Evolutionary conservation across 2,329 filamentous ascomycete genomes (phyloP), one percentile per base, ranked within the genome.

Genomic region (Dothiorella sarmentorum): DNA sequence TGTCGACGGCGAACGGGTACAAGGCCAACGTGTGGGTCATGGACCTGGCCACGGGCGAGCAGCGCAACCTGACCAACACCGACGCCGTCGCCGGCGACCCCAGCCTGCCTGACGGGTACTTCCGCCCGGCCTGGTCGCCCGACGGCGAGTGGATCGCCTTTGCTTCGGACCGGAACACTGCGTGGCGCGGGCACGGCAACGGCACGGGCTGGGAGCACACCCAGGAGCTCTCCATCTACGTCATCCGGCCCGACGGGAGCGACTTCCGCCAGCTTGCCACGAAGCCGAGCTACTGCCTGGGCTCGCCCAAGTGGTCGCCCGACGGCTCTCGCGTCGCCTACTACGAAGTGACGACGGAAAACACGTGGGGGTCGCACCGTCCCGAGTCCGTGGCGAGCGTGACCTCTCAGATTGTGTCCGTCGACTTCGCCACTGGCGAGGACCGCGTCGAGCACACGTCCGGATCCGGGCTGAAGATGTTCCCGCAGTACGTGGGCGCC

Each of bases 71-170:
- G 20, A 77, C 74, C 24, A 71, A 75, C 60, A 73, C 67, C 0
- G 59, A 63, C 3, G 35, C 55, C 4, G 66, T 64, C 0, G 64
- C 63, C 4, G 62, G 63, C 1, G 65, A 67, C n/a, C 55, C 62
- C 11, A 60, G 59, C 13, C 60, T 62, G 6, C 71, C 73, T 15
- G 67, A 71, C 33, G 71, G 75, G 5, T 66, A 73, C 61, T 77
- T 75, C 61, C 67, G 70, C 2, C 75, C 76, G 0, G 61, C 64
- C 4, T 77, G 74, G 74, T 76, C 73, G 0, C 74, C 76, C 0
- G 68, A 76, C 38, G 74, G 76, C 18, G 58, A 75, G 56, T 76
- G 72, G 72, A 65, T 77, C 55, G 71, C 67, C 2, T 77, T 78
- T 56, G 68, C 68, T 11, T 78, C 75, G 2, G 74, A 78, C 47